Evolutionary conservation across 116 monocot genomes (phyloP).

Genomic region (Posidonia oceanica): DNA sequence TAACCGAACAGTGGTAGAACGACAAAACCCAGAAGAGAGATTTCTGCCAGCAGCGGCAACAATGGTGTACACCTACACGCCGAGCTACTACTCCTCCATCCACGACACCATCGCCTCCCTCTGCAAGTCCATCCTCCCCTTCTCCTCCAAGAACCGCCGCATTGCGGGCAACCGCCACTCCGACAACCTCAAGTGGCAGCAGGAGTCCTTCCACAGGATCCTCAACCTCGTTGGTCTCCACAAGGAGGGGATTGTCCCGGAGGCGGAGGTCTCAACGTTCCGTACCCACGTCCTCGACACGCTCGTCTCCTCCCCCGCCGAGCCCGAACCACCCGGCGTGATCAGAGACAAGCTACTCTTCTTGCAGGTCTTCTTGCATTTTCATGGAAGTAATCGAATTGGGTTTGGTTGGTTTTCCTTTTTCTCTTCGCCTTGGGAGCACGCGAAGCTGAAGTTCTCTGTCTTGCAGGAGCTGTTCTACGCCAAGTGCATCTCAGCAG

Average conservation of each 20-base stretch:
- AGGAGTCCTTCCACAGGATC: constrained; percentile 88
- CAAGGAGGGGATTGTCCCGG: constrained; percentile 62
- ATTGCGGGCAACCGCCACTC: constrained; percentile 43
- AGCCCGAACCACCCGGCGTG: constrained; percentile 38
- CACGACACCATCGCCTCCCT: constrained; percentile 70
- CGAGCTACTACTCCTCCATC: constrained; percentile 75
- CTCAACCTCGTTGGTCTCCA: constrained; percentile 66
- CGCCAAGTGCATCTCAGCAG: constrained; percentile 70
- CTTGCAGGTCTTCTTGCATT: constrained; percentile 36
- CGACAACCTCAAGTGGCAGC: constrained; percentile 91
- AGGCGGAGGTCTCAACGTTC: constrained; percentile 53
- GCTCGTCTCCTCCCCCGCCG: constrained; percentile 49
- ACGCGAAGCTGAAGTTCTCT: no score
- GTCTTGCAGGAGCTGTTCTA: constrained; percentile 54
- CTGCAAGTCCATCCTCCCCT: constrained; percentile 88
- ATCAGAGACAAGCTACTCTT: constrained; percentile 87
- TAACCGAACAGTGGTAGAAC: constrained; percentile 1
- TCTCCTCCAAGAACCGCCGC: constrained; percentile 44
- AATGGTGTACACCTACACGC: constrained; percentile 68
- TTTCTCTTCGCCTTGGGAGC: neutral
- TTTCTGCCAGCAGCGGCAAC: neutral
- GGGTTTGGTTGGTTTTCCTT: neutral
- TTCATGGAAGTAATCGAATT: neutral
- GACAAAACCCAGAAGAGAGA: neutral
- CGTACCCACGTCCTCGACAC: constrained; percentile 60